These are phyloP conservation scores for Monilinia polystroma DNA, from an alignment of 2,329 filamentous ascomycete species.

Conservation along the genomic window DNA sequence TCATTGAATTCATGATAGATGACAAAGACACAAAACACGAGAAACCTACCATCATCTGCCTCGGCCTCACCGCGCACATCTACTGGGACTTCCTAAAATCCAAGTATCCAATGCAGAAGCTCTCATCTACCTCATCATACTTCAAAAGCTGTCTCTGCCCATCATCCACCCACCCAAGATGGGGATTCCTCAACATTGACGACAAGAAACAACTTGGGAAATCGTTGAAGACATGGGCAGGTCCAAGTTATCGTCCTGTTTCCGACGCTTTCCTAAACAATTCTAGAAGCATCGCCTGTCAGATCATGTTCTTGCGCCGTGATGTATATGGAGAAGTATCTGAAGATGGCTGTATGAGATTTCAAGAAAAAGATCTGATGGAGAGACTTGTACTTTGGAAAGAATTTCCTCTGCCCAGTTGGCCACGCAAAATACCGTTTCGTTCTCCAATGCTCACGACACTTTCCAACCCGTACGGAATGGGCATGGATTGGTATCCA, in stretches of 20 bases:
- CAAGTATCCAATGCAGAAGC: background rate
- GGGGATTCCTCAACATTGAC: background rate
- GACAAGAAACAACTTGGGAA: background rate
- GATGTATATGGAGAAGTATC: background rate
- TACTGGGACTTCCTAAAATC: background rate
- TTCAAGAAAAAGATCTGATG: background rate
- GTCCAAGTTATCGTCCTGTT: background rate
- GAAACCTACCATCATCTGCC: background rate
- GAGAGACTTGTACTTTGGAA: constrained; percentile 1
- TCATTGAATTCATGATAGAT: background rate
- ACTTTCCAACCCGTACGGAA: background rate
- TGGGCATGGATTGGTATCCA: constrained; percentile 10
- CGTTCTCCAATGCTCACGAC: background rate
- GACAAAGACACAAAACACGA: background rate
- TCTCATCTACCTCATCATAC: background rate
- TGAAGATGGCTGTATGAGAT: too few relatives aligned
- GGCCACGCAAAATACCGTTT: background rate
- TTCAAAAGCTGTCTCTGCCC: background rate
- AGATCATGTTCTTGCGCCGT: background rate
- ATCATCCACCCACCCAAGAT: background rate
- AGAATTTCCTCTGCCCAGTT: background rate
- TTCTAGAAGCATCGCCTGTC: background rate
- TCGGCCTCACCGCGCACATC: background rate
- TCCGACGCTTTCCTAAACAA: background rate
- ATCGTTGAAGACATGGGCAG: background rate